Base-by-base conservation (phyloP, 2,329 filamentous ascomycete species). In the Diaporthe sp. region DNA sequence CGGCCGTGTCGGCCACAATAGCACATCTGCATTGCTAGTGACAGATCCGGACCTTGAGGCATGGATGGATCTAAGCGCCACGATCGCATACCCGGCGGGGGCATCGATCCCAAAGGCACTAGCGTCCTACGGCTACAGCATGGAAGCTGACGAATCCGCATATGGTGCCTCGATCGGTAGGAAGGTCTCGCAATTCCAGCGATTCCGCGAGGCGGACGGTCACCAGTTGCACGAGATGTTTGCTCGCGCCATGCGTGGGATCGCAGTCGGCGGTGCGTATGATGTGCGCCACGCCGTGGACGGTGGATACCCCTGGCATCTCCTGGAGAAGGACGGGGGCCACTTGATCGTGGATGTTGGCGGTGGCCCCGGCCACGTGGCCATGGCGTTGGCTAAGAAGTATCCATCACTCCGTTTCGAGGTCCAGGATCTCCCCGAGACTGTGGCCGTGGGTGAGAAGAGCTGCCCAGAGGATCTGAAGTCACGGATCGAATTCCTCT, bases 291-390 rank as follows among this genome's bases (percentile, higher is more conserved):
- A 58, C 30, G 55, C 55, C 55, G 55, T 58, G 33, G 55, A 58
- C 55, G 55, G 55, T 6, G 55, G 55, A 9, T 58, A 58, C 19
- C 30, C 30, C 10, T 58, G 55, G 55, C 55, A 58, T 38, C 55
- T 58, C 19, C 55, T 58, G 9, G 55, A 58, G 22, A 35, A 58
- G 19, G 55, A 38, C 10, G 33, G 33, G 19, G 55, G 55, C 55
- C 55, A 58, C 55, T 38, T 38, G 50, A 77, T 83, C 10, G 79
- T 85, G 2, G 84, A 84, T 55, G 78, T 79, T n/a, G 82, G 82
- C 8, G 82, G 82, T 25, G 80, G 80, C 7, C 80, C 77, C 8
- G 82, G 82, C 3, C 78, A 79, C 38, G 78, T 77, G 33, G 76
- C 75, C 52, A 77, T 81, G 45, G 78, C 78, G 3, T 77, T 84